Percentiles rank a stretch among this genome's conserved stretches.
phyloP scores from a whole-genome alignment of 164 flowering plant species.

The Dillenia turbinata region DNA sequence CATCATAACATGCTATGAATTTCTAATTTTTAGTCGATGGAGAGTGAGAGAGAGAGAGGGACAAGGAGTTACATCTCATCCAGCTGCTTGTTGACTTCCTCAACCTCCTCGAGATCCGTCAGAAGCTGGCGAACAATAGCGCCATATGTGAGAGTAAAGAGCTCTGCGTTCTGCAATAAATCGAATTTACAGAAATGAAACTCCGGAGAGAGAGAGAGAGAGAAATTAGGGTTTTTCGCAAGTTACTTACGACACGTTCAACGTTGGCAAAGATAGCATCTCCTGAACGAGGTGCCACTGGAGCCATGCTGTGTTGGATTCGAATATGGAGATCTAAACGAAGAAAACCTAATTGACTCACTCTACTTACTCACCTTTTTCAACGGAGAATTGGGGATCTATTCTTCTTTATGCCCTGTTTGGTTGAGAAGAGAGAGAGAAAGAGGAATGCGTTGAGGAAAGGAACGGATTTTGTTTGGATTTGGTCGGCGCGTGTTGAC shows the following conservation, averaged over 20 bases:
- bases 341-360: too few relatives aligned
- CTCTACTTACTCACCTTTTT: too few relatives aligned
- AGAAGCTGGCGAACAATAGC: conserved; percentile 88
- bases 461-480: too few relatives aligned
- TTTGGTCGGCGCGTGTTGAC: too few relatives aligned
- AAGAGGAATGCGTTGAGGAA: too few relatives aligned
- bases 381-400: too few relatives aligned
- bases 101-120: conserved; percentile 93
- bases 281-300: conserved; percentile 74
- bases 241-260: conserved; percentile 55
- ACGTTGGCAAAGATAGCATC: conserved; percentile 81
- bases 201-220: not conserved
- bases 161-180: conserved; percentile 70
- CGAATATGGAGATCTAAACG: too few relatives aligned
- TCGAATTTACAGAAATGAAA: not conserved
- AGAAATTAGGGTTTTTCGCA: not conserved
- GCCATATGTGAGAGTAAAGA: conserved; percentile 90
- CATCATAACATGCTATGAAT: too few relatives aligned
- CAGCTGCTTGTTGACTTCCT: conserved; percentile 93
- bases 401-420: too few relatives aligned
- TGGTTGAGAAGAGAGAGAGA: too few relatives aligned
- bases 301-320: conserved; percentile 38
- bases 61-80: conserved; percentile 65
- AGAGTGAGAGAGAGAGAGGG: too few relatives aligned
- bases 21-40: too few relatives aligned